Conservation (phyloP, 345 rosid genomes). For the Eucalyptus globulus region DNA sequence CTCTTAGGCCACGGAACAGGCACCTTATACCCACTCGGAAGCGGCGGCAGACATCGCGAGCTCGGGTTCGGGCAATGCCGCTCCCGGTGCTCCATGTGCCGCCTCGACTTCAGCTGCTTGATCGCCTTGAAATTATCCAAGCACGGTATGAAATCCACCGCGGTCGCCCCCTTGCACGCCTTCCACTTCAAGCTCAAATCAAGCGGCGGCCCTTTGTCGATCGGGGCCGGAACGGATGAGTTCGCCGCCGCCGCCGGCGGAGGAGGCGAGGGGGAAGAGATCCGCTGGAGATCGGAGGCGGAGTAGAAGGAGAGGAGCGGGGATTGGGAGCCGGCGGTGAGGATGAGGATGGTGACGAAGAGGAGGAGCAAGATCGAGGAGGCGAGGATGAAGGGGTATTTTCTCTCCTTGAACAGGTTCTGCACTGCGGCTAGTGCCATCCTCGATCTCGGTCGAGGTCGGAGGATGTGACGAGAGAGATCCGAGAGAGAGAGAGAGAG, state of each 20-base stretch:
- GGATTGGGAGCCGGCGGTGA: conserved; percentile 1
- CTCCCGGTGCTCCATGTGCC: conserved; percentile 89
- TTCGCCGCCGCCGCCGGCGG: not conserved
- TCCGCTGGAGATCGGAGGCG: not conserved
- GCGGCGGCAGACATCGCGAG: conserved; percentile 62
- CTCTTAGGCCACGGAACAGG: conserved; percentile 88
- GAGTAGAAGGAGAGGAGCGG: not conserved
- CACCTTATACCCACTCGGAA: conserved; percentile 53
- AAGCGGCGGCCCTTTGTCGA: not conserved
- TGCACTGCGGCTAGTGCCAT: conserved; percentile 38
- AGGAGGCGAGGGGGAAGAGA: not conserved
- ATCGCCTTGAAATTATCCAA: conserved; percentile 57
- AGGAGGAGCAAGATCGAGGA: conserved; percentile 18
- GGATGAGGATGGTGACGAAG: conserved; percentile 24
- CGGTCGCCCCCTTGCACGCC: conserved; percentile 27
- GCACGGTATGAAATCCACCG: conserved; percentile 77
- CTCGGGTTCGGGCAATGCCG: conserved; percentile 70
- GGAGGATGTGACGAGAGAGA: not conserved
- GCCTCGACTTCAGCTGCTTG: conserved; percentile 47
- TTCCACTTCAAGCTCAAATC: conserved; percentile 26
- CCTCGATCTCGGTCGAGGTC: not conserved
- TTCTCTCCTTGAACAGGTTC: conserved; percentile 25
- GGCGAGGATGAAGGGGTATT: conserved; percentile 31
- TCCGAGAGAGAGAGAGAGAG: not conserved
- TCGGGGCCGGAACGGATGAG: not conserved